Percentiles rank a stretch among this genome's conserved stretches.
Evolutionary conservation across 2,329 filamentous ascomycete species (phyloP).

Genomic region (Sarocladium strictum): DNA sequence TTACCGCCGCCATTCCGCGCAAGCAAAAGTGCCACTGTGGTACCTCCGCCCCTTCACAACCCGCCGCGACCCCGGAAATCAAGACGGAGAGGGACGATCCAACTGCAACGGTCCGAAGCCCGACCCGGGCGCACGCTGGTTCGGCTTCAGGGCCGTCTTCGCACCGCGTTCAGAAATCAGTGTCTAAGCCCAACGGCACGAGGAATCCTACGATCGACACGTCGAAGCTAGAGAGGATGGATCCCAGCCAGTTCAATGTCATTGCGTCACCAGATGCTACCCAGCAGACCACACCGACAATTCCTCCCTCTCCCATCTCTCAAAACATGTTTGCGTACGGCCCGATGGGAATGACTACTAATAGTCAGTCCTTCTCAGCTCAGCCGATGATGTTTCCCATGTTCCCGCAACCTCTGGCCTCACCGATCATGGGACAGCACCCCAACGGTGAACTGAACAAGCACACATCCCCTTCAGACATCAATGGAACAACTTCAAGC

Average conservation of each 20-base stretch:
- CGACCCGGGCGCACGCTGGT: constrained; percentile 13
- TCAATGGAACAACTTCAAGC: neutral
- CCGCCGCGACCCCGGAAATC: constrained; percentile 15
- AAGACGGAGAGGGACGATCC: constrained; percentile 20
- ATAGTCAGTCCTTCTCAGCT: constrained; percentile 18
- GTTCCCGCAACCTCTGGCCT: constrained; percentile 24
- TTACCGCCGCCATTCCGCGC: constrained; percentile 59
- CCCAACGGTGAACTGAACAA: constrained; percentile 14
- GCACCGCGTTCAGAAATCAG: constrained; percentile 38
- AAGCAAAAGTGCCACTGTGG: constrained; percentile 52
- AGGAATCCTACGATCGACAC: constrained; percentile 47
- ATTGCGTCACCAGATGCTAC: constrained; percentile 25
- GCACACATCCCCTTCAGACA: neutral
- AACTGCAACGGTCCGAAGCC: neutral
- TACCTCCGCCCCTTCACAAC: constrained; percentile 15
- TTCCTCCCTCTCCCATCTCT: constrained; percentile 15
- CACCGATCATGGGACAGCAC: constrained; percentile 17
- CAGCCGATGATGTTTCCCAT: constrained; percentile 24
- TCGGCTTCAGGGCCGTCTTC: constrained; percentile 21
- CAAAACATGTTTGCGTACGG: constrained; percentile 19
- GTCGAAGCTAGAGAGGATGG: constrained; percentile 43
- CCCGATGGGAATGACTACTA: constrained; percentile 21
- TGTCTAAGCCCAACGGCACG: constrained; percentile 25
- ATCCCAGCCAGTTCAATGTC: constrained; percentile 46
- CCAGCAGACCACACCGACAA: constrained; percentile 16